Evolutionary conservation across 2,329 filamentous ascomycete genomes (phyloP), one percentile per base, ranked within the genome.

Genomic region (Claviceps monticola): DNA sequence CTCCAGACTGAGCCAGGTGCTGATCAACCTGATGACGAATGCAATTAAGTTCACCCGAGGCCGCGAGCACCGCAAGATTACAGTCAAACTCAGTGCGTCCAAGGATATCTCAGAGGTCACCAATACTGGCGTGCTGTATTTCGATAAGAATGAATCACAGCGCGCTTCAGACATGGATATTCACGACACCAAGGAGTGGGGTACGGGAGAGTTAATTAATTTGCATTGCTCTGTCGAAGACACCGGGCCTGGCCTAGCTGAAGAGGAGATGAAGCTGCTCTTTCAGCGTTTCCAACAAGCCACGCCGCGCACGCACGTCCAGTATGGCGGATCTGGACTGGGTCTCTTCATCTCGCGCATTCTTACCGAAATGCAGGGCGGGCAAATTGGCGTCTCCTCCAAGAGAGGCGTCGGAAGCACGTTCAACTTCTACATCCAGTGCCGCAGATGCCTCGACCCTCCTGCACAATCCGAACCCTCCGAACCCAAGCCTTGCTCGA

Each of bases 291-390:
- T 86, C 62, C 82, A 80, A 13, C 82, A 86, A 61, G 81, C 82
- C 0, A 79, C 78, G 7, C 82, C 82, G 4, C 73, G 82, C 29
- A 86, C 83, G 0, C 83, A 87, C 59, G 81, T 86, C 2, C 80
- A 84, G 56, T 87, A 86, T 55, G 83, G 83, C 21, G 83, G 83
- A 7, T 83, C 79, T 0, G 83, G 83, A 0, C 68, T 87, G 0
- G 83, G 83, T 0, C 69, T 90, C 1, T 89, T 88, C 68, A 89
- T 90, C 61, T 87, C 82, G 4, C 75, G 84, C 39, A 84, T 86
- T 58, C 68, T 90, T 48, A 86, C 83, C 1, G 84, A 89, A 62
- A 69, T 89, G 48, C 86, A 89, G 66, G 85, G 85, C 14, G 86
- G 86, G 2, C 83, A 88, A 61, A 87, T 89, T 51, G 84, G 84